Percentiles rank a stretch among this genome's conserved stretches.
phyloP scores from a whole-genome alignment of 495 filamentous ascomycete genomes.

The Alectoria sarmentosa region DNA sequence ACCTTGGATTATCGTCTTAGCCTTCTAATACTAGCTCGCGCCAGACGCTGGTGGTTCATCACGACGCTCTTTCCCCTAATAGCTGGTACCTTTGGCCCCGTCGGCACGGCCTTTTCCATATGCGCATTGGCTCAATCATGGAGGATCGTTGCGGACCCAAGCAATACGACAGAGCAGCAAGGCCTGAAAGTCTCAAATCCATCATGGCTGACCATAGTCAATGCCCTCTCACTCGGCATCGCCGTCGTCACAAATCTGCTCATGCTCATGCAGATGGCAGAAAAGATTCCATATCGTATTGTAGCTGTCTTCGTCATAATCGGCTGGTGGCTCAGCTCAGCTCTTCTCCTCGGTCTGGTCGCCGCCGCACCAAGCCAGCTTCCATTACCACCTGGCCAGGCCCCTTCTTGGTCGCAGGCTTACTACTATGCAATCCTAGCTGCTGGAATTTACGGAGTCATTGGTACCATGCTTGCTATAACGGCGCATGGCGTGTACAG shows the following conservation, averaged over 20 bases:
- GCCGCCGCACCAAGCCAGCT: neutral
- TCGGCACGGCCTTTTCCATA: neutral
- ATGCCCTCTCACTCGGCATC: constrained; percentile 4
- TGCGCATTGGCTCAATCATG: neutral
- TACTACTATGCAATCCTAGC: neutral
- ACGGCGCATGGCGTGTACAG: neutral
- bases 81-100: neutral
- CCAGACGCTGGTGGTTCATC: neutral
- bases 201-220: constrained; percentile 8
- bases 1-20: too few species aligned
- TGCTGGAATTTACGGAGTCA: constrained; percentile 1
- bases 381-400: neutral
- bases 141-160: neutral
- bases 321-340: constrained; percentile 1
- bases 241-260: constrained; percentile 4
- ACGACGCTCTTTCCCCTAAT: neutral
- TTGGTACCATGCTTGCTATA: neutral
- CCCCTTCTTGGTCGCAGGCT: neutral
- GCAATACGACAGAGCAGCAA: neutral
- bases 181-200: neutral
- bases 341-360: constrained; percentile 1
- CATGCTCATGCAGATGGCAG: constrained; percentile 1
- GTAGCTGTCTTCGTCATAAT: constrained; percentile 1
- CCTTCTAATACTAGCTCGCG: too few species aligned
- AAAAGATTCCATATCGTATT: neutral